phyloP scores from a whole-genome alignment of 108 stramenopile species.

The Stephanodiscus triporus region DNA sequence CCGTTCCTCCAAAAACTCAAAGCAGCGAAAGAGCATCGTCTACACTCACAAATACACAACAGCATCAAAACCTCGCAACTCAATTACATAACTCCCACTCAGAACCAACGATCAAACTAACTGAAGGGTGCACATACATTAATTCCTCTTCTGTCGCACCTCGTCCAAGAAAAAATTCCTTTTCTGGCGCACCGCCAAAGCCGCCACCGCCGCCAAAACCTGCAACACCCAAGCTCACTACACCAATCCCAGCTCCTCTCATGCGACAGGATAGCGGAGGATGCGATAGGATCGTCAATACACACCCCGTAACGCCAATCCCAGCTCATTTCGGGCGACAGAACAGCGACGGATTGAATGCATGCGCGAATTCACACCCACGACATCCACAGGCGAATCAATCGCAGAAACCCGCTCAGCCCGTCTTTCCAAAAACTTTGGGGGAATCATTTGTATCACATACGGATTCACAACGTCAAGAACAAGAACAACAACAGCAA shows the following conservation, averaged over 20 bases:
- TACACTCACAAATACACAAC: not conserved
- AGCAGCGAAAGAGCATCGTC: conserved; percentile 12
- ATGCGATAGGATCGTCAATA: not conserved
- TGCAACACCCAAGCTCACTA: conserved; percentile 14
- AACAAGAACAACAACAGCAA: too few species aligned
- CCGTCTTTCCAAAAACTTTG: conserved; percentile 22
- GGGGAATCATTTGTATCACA: conserved; percentile 8
- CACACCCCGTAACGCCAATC: not conserved
- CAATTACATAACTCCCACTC: too few species aligned
- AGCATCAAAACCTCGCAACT: too few species aligned
- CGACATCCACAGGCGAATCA: conserved; percentile 1
- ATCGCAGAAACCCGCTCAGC: not conserved
- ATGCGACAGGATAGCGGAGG: not conserved
- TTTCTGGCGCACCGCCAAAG: conserved; percentile 17
- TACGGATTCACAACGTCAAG: not conserved
- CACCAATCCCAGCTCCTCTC: not conserved
- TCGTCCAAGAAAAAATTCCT: conserved; percentile 26
- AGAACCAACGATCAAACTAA: too few species aligned
- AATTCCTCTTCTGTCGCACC: conserved; percentile 22
- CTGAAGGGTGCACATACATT: conserved; percentile 6
- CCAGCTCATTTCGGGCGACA: too few species aligned
- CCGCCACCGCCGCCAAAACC: conserved; percentile 20
- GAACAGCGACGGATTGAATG: too few species aligned
- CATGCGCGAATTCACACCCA: not conserved
- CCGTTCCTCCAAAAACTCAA: conserved; percentile 8